phyloP scores from a whole-genome alignment of 176 grass and related monocot species.

The Oryza australiensis region DNA sequence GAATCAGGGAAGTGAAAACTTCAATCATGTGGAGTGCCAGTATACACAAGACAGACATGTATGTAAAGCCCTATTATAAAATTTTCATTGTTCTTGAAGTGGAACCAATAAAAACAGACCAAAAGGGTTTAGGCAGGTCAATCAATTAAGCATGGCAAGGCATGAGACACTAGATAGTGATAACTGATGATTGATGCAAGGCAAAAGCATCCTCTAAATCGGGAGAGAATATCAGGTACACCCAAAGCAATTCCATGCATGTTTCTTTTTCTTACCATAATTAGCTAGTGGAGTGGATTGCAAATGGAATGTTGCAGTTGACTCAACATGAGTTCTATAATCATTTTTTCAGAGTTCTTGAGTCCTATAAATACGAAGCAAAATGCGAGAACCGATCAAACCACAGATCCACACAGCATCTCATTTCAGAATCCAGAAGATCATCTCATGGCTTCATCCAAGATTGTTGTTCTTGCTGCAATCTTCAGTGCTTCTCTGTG shows the following conservation, averaged over 20 bases:
- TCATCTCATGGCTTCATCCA: constrained; percentile 52
- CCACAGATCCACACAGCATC: background rate
- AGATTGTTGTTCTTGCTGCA: constrained; percentile 42
- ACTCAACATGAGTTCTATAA: constrained; percentile 38
- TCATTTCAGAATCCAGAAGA: background rate
- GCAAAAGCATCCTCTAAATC: constrained; percentile 20
- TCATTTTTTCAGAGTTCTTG: background rate
- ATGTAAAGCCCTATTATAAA: background rate
- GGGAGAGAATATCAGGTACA: constrained; percentile 32
- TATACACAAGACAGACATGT: background rate
- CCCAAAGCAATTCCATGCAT: constrained; percentile 33
- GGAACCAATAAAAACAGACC: constrained; percentile 26
- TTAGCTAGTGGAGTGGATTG: constrained; percentile 44
- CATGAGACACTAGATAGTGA: constrained; percentile 8
- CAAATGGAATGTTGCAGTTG: constrained; percentile 32
- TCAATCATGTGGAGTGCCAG: background rate
- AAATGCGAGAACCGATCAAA: background rate
- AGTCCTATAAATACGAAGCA: constrained; percentile 38
- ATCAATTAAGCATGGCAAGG: constrained; percentile 6
- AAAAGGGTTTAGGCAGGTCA: constrained; percentile 23
- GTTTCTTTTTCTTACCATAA: constrained; percentile 41
- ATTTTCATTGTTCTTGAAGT: constrained; percentile 1
- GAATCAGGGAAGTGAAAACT: background rate
- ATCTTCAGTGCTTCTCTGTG: constrained; percentile 38
- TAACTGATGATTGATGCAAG: background rate